Base-by-base conservation (phyloP, 1,139 yeast genomes). In the Sugiyamaella grinbergsii region DNA sequence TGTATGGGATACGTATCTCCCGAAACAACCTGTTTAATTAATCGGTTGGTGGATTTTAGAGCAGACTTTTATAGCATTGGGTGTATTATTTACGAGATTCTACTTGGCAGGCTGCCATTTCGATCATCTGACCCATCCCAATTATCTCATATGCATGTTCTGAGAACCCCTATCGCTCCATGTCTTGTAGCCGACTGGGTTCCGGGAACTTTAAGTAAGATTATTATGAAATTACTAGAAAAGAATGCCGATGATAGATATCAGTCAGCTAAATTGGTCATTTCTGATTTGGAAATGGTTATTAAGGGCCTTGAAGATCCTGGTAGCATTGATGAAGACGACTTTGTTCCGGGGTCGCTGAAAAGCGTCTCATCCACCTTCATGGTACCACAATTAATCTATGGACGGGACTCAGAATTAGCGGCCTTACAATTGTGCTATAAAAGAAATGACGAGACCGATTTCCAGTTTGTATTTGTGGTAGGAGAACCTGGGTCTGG, bases 21-120 rank as follows among this genome's bases (percentile, higher is more conserved):
- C 0, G 83, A 79, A 59, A 69, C 74, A 3, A 71, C 79, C 15
- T 76, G 79, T 1, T 74, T 73, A 23, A 66, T 70, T 13, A 68
- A 68, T 40, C 64, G 71, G 32, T 65, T 72, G 2, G 78, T 77
- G 6, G 82, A 78, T 54, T 74, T 68, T 57, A 66, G 80, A 42
- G 71, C 82, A 0, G 83, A 80, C 60, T 71, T 78, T 47, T 80
- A 79, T 58, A 71, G 79, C 29, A 56, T 78, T 11, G 83, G 84
- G 22, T 71, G 79, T 22, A 73, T 79, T 2, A 55, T 79, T 36
- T 78, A 80, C 56, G 81, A 78, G 54, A 59, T 78, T 20, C 54
- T 78, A 10, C 70, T 76, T 6, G 81, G 82, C 0, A 63, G 67
- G 18, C 62, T 76, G 3, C 82, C 82, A 0, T 78, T 78, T 55